Base-by-base conservation (phyloP, 768 basidiomycete species). In the Phanerodontia chrysosporium region DNA sequence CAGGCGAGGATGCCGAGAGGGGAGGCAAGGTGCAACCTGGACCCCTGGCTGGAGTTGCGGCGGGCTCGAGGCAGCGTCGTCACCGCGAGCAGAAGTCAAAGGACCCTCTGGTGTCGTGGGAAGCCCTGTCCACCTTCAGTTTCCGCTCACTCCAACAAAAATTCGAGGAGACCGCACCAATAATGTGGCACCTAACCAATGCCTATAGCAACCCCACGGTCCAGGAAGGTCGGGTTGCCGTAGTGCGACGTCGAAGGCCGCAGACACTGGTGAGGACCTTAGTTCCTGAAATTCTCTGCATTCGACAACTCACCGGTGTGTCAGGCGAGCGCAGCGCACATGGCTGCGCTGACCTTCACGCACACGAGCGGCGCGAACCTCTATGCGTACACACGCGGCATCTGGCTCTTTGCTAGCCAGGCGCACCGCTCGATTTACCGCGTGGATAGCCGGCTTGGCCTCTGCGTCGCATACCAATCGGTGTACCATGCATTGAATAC, bases 381-480 rank as follows among this genome's bases (percentile, higher is more conserved):
- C 14, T 48, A 39, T 10, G 35, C 59, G 8, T 44, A 57, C 21
- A 35, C 45, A 13, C 49, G 56, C 3, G 62, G 53, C n/a, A 28
- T 61, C 9, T 58, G 54, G 35, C 57, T 57, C 2, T 63, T 60
- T 44, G 59, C 53, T 6, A 42, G 55, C 18, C 58, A 65, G 49
- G 61, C 64, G 22, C 57, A 65, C 36, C 55, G 49, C 39, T 59
- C 64, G 3, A 24, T 58, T 10, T 63, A 60, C 36, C 55, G 62
- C 35, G 63, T 66, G 4, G 58, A 63, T 18, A 60, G 60, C 49
- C 53, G 58, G 1, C 18, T 60, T 5, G 62, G 57, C 27, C 58
- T 49, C n/a, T 62, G 24, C 1, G 55, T 62, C 9, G 30, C 49
- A 25, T 62, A 51, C 45, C 18, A 51, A 3, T 60, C 54, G 21